Evolutionary conservation across 176 grass and related monocot genomes (phyloP), one percentile per base, ranked within the genome.

Genomic region (Musa schizocarpa): DNA sequence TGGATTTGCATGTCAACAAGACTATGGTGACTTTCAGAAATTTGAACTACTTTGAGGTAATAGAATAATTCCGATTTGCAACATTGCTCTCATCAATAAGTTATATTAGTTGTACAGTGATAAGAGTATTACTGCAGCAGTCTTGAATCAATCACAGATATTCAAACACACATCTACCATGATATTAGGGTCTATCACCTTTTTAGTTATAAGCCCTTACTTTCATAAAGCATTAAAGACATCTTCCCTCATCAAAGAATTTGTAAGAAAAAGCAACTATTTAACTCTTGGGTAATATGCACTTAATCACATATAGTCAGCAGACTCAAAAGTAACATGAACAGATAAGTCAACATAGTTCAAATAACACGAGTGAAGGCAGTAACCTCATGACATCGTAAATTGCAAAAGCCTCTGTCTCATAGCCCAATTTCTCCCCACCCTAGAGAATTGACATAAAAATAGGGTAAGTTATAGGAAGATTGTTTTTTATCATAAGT

Each of bases 341-440:
- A 70, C n/a, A 53, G 29, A 81, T 51, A 55, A 75, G 13, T n/a
- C 24, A 74, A 13, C 70, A 67, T 51, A 9, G 16, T n/a, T n/a
- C 43, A 51, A 70, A 70, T 50, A 70, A 50, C 13, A 76, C 53
- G 71, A 54, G 74, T 77, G 27, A 58, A 75, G n/a, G 7, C 57
- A 49, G 14, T 43, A 29, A 96, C 93, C 93, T 92, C 93, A 96
- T 90, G 76, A 89, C 79, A 77, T 97, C 93, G 69, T 97, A 97
- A 57, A 97, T 76, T 76, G 93, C 87, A 87, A 93, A 84, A 76
- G 90, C 93, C 81, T 97, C 93, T 11, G 93, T 97, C 74, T 97
- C 93, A 27, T 90, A 97, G 61, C 93, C 90, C 86, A 97, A 84
- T 84, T 90, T 97, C 72, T 86, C 83, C n/a, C 86, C 90, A 78